A percentile compares a stretch with the other conserved stretches of the same genome.
Evolutionary conservation across 371 early-diverging fungal genomes (phyloP).

Genomic region (Globomyces sp.): DNA sequence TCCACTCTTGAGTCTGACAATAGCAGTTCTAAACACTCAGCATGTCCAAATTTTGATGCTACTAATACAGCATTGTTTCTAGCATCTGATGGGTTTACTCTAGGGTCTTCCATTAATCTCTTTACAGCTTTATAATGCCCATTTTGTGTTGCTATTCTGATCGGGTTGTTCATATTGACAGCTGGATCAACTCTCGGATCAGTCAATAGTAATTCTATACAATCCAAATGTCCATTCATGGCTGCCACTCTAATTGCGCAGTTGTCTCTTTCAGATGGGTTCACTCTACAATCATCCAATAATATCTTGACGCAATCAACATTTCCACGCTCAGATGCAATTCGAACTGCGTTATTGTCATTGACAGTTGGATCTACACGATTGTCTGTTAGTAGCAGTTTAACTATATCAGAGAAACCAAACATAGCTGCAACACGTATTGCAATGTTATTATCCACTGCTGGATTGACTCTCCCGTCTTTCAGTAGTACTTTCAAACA

Average conservation of each 20-base stretch:
- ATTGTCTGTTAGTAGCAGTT: background rate
- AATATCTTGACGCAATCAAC: background rate
- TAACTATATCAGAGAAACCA: constrained; percentile 9
- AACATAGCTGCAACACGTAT: constrained; percentile 1
- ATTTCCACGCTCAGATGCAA: background rate
- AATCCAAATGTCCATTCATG: constrained; percentile 5
- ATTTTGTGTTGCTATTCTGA: background rate
- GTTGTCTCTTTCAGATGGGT: constrained; percentile 1
- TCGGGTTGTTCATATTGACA: background rate
- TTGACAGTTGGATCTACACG: background rate
- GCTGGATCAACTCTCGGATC: constrained; percentile 23
- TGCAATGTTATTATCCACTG: constrained; percentile 3
- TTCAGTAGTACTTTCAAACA: background rate
- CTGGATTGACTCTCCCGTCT: background rate
- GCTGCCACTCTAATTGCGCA: background rate
- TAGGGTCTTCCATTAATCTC: background rate
- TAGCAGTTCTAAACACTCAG: background rate
- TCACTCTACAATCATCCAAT: background rate
- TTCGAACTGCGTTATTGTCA: constrained; percentile 7
- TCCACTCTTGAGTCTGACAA: background rate
- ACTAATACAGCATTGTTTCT: constrained; percentile 16
- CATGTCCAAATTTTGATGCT: constrained; percentile 15
- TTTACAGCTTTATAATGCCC: background rate
- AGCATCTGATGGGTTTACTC: constrained; percentile 5
- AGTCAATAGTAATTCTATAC: constrained; percentile 7